Percentiles rank a stretch among this genome's conserved stretches.
Conservation (phyloP, 345 rosid species). For the Diplotaxis tenuifolia region DNA sequence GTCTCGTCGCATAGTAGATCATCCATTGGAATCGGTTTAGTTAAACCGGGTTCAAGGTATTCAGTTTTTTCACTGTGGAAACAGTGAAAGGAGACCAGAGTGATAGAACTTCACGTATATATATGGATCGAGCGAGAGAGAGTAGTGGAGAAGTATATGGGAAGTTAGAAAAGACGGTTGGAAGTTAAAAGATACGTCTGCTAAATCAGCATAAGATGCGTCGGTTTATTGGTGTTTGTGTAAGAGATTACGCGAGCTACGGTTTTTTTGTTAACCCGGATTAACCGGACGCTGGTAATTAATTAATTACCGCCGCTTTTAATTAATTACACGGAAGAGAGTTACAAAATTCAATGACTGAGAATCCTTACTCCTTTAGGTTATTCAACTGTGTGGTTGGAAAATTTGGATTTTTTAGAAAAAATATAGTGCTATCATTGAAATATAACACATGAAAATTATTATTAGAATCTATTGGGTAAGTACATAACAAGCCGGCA, state of each 20-base stretch:
- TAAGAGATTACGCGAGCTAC: neutral
- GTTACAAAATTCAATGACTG: neutral
- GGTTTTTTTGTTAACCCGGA: neutral
- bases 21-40: slow-evolving; percentile 19
- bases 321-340: neutral
- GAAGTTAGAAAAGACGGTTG: slow-evolving; percentile 27
- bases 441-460: neutral
- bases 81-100: neutral
- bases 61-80: neutral
- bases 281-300: neutral
- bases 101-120: slow-evolving; percentile 19
- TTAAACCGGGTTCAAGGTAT: neutral
- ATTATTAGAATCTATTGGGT: neutral
- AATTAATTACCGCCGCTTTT: neutral
- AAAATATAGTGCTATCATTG: neutral
- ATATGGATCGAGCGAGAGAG: slow-evolving; percentile 19
- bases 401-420: neutral
- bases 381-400: neutral
- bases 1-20: slow-evolving; percentile 33
- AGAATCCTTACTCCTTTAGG: neutral
- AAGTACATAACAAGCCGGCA: neutral
- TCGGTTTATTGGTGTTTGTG: slow-evolving; percentile 16
- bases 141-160: slow-evolving; percentile 37
- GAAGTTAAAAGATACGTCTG: too few relatives aligned
- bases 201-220: too few relatives aligned